phyloP scores from a whole-genome alignment of 768 basidiomycete species.

The Tephrocybe sp. region DNA sequence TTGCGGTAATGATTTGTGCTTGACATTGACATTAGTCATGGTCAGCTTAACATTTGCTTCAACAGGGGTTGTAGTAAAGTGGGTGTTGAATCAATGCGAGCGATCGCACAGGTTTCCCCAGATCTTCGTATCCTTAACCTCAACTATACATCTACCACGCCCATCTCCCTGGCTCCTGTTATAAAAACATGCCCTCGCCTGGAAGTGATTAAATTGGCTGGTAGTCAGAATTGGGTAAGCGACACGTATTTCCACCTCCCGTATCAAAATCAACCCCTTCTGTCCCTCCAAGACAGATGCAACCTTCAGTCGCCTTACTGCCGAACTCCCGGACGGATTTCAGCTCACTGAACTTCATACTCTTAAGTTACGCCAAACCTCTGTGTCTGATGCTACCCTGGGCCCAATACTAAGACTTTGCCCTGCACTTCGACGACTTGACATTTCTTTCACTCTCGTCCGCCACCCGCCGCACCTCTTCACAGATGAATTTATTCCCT shows the following conservation, averaged over 20 bases:
- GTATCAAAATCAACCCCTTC: neutral
- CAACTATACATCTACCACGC: conserved; percentile 58
- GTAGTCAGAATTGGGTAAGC: conserved; percentile 60
- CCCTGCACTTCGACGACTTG: conserved; percentile 54
- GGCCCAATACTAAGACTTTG: conserved; percentile 40
- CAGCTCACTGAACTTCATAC: conserved; percentile 42
- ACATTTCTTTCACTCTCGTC: conserved; percentile 64
- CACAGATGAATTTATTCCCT: conserved; percentile 10
- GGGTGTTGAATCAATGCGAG: conserved; percentile 45
- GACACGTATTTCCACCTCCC: conserved; percentile 6
- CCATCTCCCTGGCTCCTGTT: conserved; percentile 45
- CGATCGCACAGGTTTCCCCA: conserved; percentile 40
- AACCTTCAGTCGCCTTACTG: conserved; percentile 47
- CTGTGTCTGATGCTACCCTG: conserved; percentile 51
- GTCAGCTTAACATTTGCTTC: conserved; percentile 11
- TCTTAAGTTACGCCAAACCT: conserved; percentile 59
- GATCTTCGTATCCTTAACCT: conserved; percentile 52
- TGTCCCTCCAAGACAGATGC: conserved; percentile 50
- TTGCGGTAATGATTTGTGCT: conserved; percentile 45
- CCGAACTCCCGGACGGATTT: conserved; percentile 22
- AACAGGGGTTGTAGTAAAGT: conserved; percentile 62
- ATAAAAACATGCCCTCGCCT: conserved; percentile 37
- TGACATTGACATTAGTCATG: neutral
- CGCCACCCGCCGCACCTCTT: conserved; percentile 33
- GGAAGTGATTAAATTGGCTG: conserved; percentile 62